Base-by-base conservation (phyloP, 2,329 filamentous ascomycete species). In the Magnaporthiopsis incrustans region DNA sequence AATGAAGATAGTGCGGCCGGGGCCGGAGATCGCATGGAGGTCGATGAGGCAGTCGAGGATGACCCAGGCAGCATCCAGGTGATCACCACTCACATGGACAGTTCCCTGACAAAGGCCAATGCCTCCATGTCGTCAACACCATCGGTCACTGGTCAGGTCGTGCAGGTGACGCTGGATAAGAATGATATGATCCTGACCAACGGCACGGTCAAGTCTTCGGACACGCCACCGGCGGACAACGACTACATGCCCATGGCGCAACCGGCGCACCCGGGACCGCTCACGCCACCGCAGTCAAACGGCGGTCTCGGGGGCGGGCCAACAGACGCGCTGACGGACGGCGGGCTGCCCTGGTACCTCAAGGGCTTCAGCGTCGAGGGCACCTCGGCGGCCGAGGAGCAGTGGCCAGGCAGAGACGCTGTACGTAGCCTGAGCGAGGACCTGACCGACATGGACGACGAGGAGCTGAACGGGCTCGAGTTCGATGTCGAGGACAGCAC, bases 361-460 rank as follows among this genome's bases (percentile, higher is more conserved):
- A 85, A 90, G 71, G 83, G 85, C 11, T 96, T 96, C 72, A 86
- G 95, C 62, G 89, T 90, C 1, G 64, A 86, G 63, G 94, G 92
- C 64, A 96, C 92, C 0, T 94, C 89, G 0, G 85, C 94, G 12
- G 81, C 90, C 64, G 89, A 89, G 68, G 90, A 94, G 75, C 82
- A 86, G 63, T 91, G 88, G 81, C 25, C 85, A 0, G 90, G 88
- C 2, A 83, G 88, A 44, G 89, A 93, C 64, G 86, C 89, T 0
- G 76, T 81, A 50, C 78, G 83, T 33, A 80, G 78, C 69, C 87
- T 94, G 75, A 96, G 91, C 70, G 93, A 97, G 75, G 91, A 94
- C 69, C 81, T 97, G 27, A 96, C 90, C 64, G 94, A 97, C 72
- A 87, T 97, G 73, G 93, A 96, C 70, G 93, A 97, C 68, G 92